These are phyloP conservation scores for Effrenium voratum DNA, from an alignment of 73 alveolate species.

Conservation along the genomic window DNA sequence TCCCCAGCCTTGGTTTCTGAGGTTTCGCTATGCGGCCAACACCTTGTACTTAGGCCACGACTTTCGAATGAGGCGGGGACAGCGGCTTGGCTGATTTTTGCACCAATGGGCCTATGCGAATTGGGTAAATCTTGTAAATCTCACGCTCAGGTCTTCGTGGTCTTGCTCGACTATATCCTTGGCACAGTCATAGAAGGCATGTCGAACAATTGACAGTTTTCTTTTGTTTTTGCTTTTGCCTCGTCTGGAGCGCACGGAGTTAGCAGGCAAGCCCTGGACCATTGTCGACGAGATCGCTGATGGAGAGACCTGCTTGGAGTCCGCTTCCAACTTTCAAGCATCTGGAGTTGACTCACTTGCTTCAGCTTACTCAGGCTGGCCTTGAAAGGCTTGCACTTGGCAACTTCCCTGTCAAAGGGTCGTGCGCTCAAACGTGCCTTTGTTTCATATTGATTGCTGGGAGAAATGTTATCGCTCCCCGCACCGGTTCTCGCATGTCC, in stretches of 20 bases:
- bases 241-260: background rate
- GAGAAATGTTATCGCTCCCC: too few relatives aligned
- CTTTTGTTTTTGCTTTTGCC: background rate
- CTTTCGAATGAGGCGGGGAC: too few relatives aligned
- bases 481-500: too few relatives aligned
- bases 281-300: constrained; percentile 69
- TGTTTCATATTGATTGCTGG: too few relatives aligned
- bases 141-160: constrained; percentile 47
- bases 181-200: constrained; percentile 66
- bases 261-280: constrained; percentile 35
- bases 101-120: too few relatives aligned
- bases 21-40: too few relatives aligned
- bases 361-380: constrained; percentile 49
- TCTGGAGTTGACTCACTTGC: background rate
- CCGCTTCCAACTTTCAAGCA: constrained; percentile 9
- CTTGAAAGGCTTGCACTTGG: constrained; percentile 52
- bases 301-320: constrained; percentile 81
- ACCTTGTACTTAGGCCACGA: too few relatives aligned
- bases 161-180: constrained; percentile 68
- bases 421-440: too few relatives aligned
- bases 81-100: too few relatives aligned
- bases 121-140: too few relatives aligned
- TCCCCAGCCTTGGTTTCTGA: too few relatives aligned
- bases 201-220: background rate
- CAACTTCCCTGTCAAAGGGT: constrained; percentile 53